Percentiles rank a stretch among this genome's conserved stretches.
Evolutionary conservation across 176 grass and related monocot genomes (phyloP).

Genomic region (Tillandsia fasciculata): DNA sequence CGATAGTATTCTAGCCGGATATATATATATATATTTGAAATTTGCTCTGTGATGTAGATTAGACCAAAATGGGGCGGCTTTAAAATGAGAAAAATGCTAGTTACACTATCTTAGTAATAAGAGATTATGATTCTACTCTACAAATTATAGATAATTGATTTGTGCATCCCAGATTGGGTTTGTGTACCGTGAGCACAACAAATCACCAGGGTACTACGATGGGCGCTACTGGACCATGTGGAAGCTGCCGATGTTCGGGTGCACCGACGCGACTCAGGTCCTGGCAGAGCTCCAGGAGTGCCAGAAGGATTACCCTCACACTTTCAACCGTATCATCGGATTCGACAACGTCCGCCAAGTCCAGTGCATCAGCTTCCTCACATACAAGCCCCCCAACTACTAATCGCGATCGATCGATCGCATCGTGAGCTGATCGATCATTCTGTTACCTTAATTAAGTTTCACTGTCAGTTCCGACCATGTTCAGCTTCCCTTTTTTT

Average conservation of each 20-base stretch:
- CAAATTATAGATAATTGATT: neutral
- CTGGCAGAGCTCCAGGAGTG: slow-evolving; percentile 35
- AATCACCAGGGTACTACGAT: slow-evolving; percentile 60
- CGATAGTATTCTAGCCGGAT: too few species aligned
- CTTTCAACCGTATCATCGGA: slow-evolving; percentile 46
- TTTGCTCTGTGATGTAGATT: too few species aligned
- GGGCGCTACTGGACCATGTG: slow-evolving; percentile 93
- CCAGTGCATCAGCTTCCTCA: slow-evolving; percentile 67
- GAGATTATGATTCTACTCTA: neutral
- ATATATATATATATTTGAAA: too few species aligned
- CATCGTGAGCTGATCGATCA: neutral
- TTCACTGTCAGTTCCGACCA: neutral
- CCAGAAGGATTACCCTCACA: slow-evolving; percentile 37
- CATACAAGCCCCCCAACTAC: slow-evolving; percentile 38
- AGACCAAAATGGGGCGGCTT: too few species aligned
- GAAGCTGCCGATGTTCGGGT: slow-evolving; percentile 93
- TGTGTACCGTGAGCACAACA: slow-evolving; percentile 40
- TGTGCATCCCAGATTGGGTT: slow-evolving; percentile 23
- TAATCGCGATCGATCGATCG: neutral
- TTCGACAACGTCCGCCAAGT: slow-evolving; percentile 71
- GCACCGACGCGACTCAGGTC: slow-evolving; percentile 56
- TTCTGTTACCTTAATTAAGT: neutral
- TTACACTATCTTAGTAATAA: too few species aligned
- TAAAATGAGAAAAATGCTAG: too few species aligned
- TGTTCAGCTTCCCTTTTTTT: too few species aligned